Evolutionary conservation across 768 basidiomycete species (phyloP), one percentile per base, ranked within the genome.

Genomic region (Suillus lakei): DNA sequence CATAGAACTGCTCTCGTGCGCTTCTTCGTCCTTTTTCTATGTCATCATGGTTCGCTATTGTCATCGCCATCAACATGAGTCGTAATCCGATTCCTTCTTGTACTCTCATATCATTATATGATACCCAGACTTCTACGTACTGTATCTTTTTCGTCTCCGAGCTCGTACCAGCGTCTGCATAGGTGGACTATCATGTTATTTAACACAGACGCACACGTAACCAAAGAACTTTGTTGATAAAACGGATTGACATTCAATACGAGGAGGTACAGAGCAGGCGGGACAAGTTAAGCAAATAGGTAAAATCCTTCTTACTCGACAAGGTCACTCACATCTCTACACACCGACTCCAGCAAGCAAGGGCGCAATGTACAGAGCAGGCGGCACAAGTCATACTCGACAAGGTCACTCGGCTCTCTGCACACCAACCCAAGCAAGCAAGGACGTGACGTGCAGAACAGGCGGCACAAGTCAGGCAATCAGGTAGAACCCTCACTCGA

Each of bases 81-180:
- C 53, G 53, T 65, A 30, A 4, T n/a, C 56, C 60, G 15, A 28
- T 58, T 26, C 38, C 23, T 39, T 63, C 67, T 51, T 73, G 56
- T 64, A 60, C 68, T 59, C 46, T 60, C 7, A 65, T 68, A 61
- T 69, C 70, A 68, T 69, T 67, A 68, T 67, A 36, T 50, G 69
- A 76, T 73, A 77, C 76, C 74, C 76, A 32, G 43, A 36, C 28
- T 66, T 67, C 41, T 64, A 63, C 62, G 66, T 38, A 43, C 38
- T 44, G 23, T 61, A 48, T 63, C 23, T 34, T 54, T 63, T 38
- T 62, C 50, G 18, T 28, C 26, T 59, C 39, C 26, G 1, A 23
- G 13, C 55, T 36, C n/a, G 4, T 36, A 36, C 34, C 13, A 9
- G 13, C 23, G 34, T 56, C 55, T 56, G n/a, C 55, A 23, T 36